Base-by-base conservation (phyloP, 1,284 basidiomycete genomes). In the Farysia itapuensis region DNA sequence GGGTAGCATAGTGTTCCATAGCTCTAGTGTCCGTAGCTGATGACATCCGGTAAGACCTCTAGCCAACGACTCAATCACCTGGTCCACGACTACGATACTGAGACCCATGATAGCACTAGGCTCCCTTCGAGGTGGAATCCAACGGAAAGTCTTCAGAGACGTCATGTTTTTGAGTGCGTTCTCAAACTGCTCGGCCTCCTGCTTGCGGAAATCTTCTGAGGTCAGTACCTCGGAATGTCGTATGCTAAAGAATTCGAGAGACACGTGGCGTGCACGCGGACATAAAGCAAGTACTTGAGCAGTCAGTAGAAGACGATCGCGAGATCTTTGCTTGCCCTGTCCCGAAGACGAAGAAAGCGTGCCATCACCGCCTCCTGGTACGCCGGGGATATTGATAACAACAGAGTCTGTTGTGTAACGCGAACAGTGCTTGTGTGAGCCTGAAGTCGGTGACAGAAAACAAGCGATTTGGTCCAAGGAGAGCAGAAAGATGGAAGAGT, bases 1-100 rank as follows among this genome's bases (percentile, higher is more conserved):
- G 4, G 54, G 47, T 2, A 58, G 48, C 54, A 58, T 58, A 6
- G 40, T 28, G n/a, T 58, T 58, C 43, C 47, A 58, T 26, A 58
- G 28, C 23, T 58, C 54, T 2, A 58, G 21, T 38, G 32, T 44
- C 23, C 47, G 22, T 2, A 58, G 34, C 7, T 35, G 14, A 3
- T 3, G 2, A 23, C 54, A 58, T 11, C 40, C 38, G 2, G 26
- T 11, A 1, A 48, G 30, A 9, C 54, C 48, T n/a, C 21, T 39
- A 0, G 54, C 48, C 18, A 58, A 41, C 1, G 54, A 16, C 7
- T 34, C 23, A 4, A 58, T 35, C 4, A 48, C 34, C 28, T 47
- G 54, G 16, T 58, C 54, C 4, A 58, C 49, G 14, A 58, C 41
- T 20, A 58, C 48, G 23, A 58, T 58, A 39, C 54, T 58, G 15